These are phyloP conservation scores for Morella rubra DNA, from an alignment of 306 rosid species.

Conservation along the genomic window DNA sequence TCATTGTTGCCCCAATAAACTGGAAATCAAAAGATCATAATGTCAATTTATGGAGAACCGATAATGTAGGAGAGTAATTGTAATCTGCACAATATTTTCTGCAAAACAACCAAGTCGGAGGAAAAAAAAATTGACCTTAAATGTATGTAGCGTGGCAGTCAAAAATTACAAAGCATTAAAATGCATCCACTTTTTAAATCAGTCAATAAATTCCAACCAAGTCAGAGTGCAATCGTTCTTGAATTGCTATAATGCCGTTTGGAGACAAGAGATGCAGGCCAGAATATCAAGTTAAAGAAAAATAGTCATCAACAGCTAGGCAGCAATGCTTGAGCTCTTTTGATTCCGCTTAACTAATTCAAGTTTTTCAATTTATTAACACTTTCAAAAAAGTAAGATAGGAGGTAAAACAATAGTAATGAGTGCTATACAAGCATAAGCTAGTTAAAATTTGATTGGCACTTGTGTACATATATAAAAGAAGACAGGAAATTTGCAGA, in stretches of 20 bases:
- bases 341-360: neutral
- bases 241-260: neutral
- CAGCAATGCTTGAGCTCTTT: neutral
- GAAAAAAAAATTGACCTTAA: neutral
- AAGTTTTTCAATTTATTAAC: neutral
- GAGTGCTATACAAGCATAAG: conserved; percentile 8
- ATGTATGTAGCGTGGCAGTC: neutral
- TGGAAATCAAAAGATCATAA: conserved; percentile 34
- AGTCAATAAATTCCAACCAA: neutral
- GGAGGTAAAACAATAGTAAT: neutral
- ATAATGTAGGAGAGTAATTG: neutral
- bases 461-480: neutral
- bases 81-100: too few species aligned
- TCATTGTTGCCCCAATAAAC: conserved; percentile 98
- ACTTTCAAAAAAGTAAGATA: neutral
- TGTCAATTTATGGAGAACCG: conserved; percentile 14
- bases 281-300: neutral
- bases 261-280: neutral
- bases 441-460: conserved; percentile 4
- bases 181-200: neutral
- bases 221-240: neutral
- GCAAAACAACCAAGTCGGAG: too few species aligned
- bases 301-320: neutral
- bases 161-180: neutral
- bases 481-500: conserved; percentile 23